A percentile compares a stretch with the other conserved stretches of the same genome.
Evolutionary conservation across 2,329 filamentous ascomycete species (phyloP).

Genomic region (Hymenoscyphus salicellus): DNA sequence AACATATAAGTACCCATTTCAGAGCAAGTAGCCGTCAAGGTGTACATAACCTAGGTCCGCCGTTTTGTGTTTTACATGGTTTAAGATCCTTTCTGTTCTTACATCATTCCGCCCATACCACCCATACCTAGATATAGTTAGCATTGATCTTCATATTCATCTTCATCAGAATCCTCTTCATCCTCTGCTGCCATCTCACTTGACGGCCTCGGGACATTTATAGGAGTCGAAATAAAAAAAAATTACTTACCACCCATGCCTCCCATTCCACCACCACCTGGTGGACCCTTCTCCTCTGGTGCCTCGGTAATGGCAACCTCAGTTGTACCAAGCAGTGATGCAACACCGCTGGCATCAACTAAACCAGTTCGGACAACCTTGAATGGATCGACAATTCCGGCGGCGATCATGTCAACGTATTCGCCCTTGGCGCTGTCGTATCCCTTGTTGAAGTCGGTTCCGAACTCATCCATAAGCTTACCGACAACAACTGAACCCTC

Average conservation of each 20-base stretch:
- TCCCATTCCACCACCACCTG: constrained; percentile 57
- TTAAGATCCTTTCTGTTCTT: constrained; percentile 22
- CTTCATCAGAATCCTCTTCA: no score
- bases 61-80: constrained; percentile 31
- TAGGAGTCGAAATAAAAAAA: neutral
- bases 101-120: constrained; percentile 38
- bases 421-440: constrained; percentile 96
- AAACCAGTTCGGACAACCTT: constrained; percentile 98
- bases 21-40: neutral
- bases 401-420: constrained; percentile 97
- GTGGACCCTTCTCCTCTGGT: constrained; percentile 77
- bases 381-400: constrained; percentile 97
- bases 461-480: constrained; percentile 95
- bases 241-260: constrained; percentile 45
- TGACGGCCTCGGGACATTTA: no score
- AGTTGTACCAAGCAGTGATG: constrained; percentile 93
- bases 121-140: constrained; percentile 38
- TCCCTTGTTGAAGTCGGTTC: constrained; percentile 92
- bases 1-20: constrained; percentile 20
- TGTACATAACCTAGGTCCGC: neutral
- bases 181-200: no score
- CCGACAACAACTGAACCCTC: constrained; percentile 96
- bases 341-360: constrained; percentile 91
- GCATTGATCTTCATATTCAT: neutral
- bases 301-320: constrained; percentile 98